phyloP scores from a whole-genome alignment of 2,329 filamentous ascomycete species.

The Penicillium sp. region DNA sequence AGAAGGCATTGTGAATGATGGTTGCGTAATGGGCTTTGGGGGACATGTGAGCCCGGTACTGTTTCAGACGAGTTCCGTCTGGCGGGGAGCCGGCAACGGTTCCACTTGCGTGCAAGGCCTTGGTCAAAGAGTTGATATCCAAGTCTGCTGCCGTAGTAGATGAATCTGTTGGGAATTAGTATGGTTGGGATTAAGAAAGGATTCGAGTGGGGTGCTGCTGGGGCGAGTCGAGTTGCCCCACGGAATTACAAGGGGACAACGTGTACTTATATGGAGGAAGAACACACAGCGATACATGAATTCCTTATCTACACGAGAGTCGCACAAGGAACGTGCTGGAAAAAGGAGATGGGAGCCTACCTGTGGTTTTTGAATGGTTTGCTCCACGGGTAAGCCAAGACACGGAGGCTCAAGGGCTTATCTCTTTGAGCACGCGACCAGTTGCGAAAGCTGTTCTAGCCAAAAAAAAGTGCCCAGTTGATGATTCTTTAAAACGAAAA shows the following conservation, averaged over 20 bases:
- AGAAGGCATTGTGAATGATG: constrained; percentile 26
- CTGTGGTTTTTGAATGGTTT: constrained; percentile 11
- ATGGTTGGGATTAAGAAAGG: constrained; percentile 7
- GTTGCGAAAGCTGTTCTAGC: background rate
- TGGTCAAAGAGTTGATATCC: constrained; percentile 24
- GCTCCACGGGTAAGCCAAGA: constrained; percentile 5
- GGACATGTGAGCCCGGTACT: constrained; percentile 27
- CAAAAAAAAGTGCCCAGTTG: background rate
- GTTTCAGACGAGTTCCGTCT: constrained; percentile 26
- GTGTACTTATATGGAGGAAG: constrained; percentile 2
- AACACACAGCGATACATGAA: constrained; percentile 8
- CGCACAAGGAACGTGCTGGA: background rate
- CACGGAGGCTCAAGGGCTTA: background rate
- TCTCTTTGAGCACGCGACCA: constrained; percentile 8
- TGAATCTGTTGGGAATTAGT: constrained; percentile 29
- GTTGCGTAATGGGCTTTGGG: constrained; percentile 30
- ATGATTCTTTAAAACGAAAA: background rate
- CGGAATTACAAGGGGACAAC: constrained; percentile 10
- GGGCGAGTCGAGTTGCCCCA: constrained; percentile 1
- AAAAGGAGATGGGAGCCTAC: constrained; percentile 24
- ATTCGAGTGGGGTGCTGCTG: constrained; percentile 7
- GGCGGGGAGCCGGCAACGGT: constrained; percentile 14
- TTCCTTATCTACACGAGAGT: constrained; percentile 11
- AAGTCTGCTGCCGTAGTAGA: constrained; percentile 29
- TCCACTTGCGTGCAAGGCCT: constrained; percentile 19